Evolutionary conservation across 176 grass and related monocot species (phyloP), one percentile per base, ranked within the genome.

Genomic region (Zizania latifolia): DNA sequence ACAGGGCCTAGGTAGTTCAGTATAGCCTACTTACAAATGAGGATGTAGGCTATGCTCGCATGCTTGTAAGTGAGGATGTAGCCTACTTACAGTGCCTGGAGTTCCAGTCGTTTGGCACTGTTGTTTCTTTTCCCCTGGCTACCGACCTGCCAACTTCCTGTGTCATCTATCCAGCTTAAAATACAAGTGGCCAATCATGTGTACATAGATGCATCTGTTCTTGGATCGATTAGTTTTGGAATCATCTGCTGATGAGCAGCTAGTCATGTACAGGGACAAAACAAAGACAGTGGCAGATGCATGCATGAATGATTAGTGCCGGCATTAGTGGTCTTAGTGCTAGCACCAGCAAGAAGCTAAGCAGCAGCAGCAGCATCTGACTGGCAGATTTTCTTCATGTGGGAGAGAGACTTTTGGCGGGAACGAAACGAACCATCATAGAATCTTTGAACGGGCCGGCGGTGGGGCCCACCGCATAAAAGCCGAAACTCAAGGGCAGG

Each of bases 381-480:
- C 40, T 53, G 48, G 22, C 48, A 53, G 19, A 53, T 22, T 53
- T 53, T 45, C 14, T 45, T 45, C 43, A 15, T 13, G 38, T 40
- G 38, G 38, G 14, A 45, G 43, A 40, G 38, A 40, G 10, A 19
- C 26, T 44, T 12, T 46, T 41, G 68, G 69, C 45, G 34, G 44
- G 69, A 74, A 65, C 12, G 45, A 63, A n/a, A 29, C 35, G 27
- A 30, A n/a, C 6, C 56, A 10, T 71, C 28, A 64, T 44, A 46
- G 66, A 78, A 82, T 87, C 67, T 73, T 65, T 39, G 12, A 68
- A 50, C 40, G 40, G 78, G 65, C 5, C 41, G 48, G n/a, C 0
- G 1, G 1, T 3, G 13, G 58, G 85, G 23, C 78, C 72, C 65
- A 65, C 17, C 27, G n/a, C 17, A 30, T 30, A 17, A 72, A 81